Evolutionary conservation across 2,329 filamentous ascomycete genomes (phyloP).

Genomic region (Madurella fahalii): DNA sequence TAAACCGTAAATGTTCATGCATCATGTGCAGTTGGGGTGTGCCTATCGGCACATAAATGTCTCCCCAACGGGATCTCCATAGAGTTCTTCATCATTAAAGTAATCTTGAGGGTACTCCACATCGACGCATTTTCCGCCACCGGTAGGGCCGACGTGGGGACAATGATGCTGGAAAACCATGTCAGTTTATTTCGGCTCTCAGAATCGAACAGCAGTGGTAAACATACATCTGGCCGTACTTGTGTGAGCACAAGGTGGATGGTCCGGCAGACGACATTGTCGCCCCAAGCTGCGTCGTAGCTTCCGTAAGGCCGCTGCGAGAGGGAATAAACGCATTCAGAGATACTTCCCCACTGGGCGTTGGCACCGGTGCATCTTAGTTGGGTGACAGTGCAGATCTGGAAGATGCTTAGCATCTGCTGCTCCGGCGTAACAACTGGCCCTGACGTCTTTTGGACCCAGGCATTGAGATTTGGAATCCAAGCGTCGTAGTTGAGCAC

Average conservation of each 20-base stretch:
- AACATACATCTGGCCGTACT: constrained; percentile 28
- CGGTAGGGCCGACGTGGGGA: constrained; percentile 29
- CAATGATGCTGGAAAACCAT: constrained; percentile 25
- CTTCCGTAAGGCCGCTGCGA: constrained; percentile 35
- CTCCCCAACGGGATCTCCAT: too few relatives aligned
- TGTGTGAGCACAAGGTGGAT: constrained; percentile 38
- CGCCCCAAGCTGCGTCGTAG: constrained; percentile 41
- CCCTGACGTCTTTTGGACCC: constrained; percentile 30
- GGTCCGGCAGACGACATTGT: constrained; percentile 40
- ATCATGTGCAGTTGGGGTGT: too few relatives aligned
- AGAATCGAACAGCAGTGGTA: background rate
- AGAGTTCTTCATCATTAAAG: constrained; percentile 12
- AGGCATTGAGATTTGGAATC: constrained; percentile 40
- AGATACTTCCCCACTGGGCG: constrained; percentile 33
- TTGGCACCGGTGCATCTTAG: constrained; percentile 34
- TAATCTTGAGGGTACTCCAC: constrained; percentile 24
- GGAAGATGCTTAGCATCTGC: constrained; percentile 28
- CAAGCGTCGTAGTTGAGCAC: constrained; percentile 42
- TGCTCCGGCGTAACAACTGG: constrained; percentile 27
- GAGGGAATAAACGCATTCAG: constrained; percentile 33
- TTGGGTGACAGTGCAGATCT: constrained; percentile 35
- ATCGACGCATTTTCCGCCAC: constrained; percentile 31
- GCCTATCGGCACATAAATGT: too few relatives aligned
- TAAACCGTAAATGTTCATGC: too few relatives aligned
- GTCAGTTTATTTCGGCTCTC: background rate